Conservation (phyloP, 495 filamentous ascomycete genomes). For the Apodospora peruviana region DNA sequence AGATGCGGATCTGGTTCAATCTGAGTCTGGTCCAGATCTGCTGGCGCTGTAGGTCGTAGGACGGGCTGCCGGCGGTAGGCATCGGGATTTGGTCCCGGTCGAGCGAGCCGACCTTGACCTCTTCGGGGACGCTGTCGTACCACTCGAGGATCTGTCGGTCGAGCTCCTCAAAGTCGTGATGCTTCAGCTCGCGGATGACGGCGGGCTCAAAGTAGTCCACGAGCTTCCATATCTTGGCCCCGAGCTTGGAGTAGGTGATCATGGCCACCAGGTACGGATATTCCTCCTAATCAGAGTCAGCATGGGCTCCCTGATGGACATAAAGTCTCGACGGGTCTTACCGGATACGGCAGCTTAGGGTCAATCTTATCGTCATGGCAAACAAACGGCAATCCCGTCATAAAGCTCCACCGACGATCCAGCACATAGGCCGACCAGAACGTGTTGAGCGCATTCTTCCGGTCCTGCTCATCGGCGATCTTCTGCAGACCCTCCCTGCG, state of each 20-base stretch:
- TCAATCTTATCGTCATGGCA: conserved; percentile 82
- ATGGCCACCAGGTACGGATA: conserved; percentile 71
- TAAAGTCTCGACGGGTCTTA: too few species aligned
- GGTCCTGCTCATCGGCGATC: conserved; percentile 57
- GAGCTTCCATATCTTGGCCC: conserved; percentile 72
- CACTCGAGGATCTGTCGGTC: conserved; percentile 75
- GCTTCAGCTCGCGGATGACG: conserved; percentile 44
- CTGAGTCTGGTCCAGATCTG: conserved; percentile 62
- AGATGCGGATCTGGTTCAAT: conserved; percentile 76
- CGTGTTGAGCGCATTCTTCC: conserved; percentile 53
- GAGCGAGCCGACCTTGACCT: conserved; percentile 20
- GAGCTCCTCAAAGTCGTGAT: conserved; percentile 65
- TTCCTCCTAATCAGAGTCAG: conserved; percentile 45
- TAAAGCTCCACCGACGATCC: conserved; percentile 77
- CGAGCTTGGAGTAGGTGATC: conserved; percentile 70
- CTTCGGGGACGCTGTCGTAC: conserved; percentile 50
- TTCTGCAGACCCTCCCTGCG: conserved; percentile 65
- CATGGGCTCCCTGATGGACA: background rate
- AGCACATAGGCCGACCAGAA: conserved; percentile 82
- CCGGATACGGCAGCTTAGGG: conserved; percentile 67
- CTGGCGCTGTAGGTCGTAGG: conserved; percentile 49
- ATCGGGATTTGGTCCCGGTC: conserved; percentile 14
- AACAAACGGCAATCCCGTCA: conserved; percentile 74
- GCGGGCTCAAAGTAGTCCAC: conserved; percentile 52
- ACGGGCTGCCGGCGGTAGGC: conserved; percentile 14